Percentiles rank a stretch among this genome's conserved stretches.
phyloP scores from a whole-genome alignment of 495 filamentous ascomycete species.

The Hypomontagnella monticulosa region DNA sequence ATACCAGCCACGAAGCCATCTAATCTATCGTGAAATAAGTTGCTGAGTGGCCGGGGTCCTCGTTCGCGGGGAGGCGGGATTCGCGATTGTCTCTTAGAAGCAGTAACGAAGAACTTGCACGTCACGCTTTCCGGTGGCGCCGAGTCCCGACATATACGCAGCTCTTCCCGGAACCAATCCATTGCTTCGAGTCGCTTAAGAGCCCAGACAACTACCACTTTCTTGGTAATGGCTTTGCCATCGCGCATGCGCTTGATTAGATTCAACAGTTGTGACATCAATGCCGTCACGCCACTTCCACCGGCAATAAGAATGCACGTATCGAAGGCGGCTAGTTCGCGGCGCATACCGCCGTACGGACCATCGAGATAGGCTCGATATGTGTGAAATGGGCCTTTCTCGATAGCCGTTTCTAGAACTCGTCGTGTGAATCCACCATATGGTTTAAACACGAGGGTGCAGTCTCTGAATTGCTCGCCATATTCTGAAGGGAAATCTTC shows the following conservation, averaged over 20 bases:
- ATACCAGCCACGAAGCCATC: slow-evolving; percentile 83
- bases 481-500: slow-evolving; percentile 89
- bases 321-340: slow-evolving; percentile 91
- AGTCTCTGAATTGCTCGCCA: slow-evolving; percentile 85
- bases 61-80: slow-evolving; percentile 53
- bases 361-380: slow-evolving; percentile 92
- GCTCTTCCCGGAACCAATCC: slow-evolving; percentile 97
- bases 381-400: slow-evolving; percentile 83
- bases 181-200: slow-evolving; percentile 89
- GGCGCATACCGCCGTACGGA: slow-evolving; percentile 92
- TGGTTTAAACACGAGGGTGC: slow-evolving; percentile 89
- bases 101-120: slow-evolving; percentile 94
- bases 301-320: slow-evolving; percentile 92
- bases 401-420: slow-evolving; percentile 78
- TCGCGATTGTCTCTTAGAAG: slow-evolving; percentile 65
- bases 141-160: slow-evolving; percentile 85
- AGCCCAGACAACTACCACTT: slow-evolving; percentile 90
- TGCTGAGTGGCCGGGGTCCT: slow-evolving; percentile 68
- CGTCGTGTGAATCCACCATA: slow-evolving; percentile 88
- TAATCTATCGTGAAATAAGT: slow-evolving; percentile 81
- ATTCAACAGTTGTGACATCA: slow-evolving; percentile 88
- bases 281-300: slow-evolving; percentile 92
- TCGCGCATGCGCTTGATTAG: slow-evolving; percentile 95
- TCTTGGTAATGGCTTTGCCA: slow-evolving; percentile 89
- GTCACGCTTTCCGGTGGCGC: slow-evolving; percentile 85